Conservation (phyloP, 2,329 filamentous ascomycete genomes). For the Orbilia quercus region DNA sequence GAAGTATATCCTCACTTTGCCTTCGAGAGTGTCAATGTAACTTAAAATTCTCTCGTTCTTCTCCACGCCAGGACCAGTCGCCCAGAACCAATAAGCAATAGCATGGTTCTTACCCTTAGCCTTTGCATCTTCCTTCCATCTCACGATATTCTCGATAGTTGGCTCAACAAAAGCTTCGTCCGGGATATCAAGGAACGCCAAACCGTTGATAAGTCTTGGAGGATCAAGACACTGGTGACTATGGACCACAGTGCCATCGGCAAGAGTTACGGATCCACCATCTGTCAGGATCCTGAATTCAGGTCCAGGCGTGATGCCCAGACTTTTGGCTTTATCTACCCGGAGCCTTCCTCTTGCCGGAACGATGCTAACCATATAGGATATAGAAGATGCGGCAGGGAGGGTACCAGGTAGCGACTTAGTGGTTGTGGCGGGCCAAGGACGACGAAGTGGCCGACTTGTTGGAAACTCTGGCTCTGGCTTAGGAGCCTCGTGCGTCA, state of each 20-base stretch:
- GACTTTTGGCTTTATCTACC: constrained; percentile 70
- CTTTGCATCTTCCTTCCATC: constrained; percentile 74
- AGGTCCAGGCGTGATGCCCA: constrained; percentile 72
- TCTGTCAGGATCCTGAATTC: constrained; percentile 72
- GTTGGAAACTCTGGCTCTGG: constrained; percentile 38
- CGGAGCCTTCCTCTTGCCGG: constrained; percentile 84
- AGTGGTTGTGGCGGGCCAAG: constrained; percentile 79
- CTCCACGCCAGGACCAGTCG: constrained; percentile 76
- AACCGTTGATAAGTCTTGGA: constrained; percentile 74
- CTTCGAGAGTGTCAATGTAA: constrained; percentile 71
- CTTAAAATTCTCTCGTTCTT: constrained; percentile 72
- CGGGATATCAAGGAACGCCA: constrained; percentile 84
- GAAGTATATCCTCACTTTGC: constrained; percentile 61
- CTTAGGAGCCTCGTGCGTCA: constrained; percentile 10
- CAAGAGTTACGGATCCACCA: constrained; percentile 73
- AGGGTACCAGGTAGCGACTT: constrained; percentile 74
- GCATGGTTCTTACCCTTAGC: constrained; percentile 75
- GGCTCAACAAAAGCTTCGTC: constrained; percentile 69
- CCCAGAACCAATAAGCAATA: constrained; percentile 77
- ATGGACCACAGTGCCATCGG: constrained; percentile 76
- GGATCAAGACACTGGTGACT: constrained; percentile 86
- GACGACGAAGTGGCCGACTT: constrained; percentile 63
- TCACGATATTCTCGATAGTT: constrained; percentile 72
- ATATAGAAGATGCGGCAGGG: constrained; percentile 76
- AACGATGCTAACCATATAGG: constrained; percentile 84